phyloP scores from a whole-genome alignment of 1,284 basidiomycete genomes.

The Cryptococcus jaspeensis region DNA sequence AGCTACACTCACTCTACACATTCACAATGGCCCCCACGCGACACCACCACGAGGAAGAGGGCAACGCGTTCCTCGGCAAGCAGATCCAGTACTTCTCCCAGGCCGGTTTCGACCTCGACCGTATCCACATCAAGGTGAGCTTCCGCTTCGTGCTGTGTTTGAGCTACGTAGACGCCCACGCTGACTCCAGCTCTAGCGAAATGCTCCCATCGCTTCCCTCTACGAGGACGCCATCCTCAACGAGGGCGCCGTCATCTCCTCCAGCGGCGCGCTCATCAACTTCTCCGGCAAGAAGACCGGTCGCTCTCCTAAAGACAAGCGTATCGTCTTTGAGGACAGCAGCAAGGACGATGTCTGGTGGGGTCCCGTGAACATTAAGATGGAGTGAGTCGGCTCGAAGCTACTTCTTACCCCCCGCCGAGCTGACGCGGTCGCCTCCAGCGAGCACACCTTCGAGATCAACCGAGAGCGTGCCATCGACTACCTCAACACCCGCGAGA shows the following conservation, averaged over 20 bases:
- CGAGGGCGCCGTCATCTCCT: conserved; percentile 96
- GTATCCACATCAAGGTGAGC: conserved; percentile 53
- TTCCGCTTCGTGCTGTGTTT: not conserved
- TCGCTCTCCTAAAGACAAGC: conserved; percentile 98
- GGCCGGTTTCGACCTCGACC: conserved; percentile 92
- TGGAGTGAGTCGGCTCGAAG: conserved; percentile 81
- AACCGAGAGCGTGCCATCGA: conserved; percentile 99
- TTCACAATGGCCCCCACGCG: conserved; percentile 28
- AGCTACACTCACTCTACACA: not conserved
- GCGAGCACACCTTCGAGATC: conserved; percentile 95
- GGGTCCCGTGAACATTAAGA: conserved; percentile 99
- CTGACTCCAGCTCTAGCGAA: conserved; percentile 68
- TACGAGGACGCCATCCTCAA: conserved; percentile 99
- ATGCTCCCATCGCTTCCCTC: conserved; percentile 88
- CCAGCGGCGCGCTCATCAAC: conserved; percentile 96
- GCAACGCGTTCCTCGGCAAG: conserved; percentile 67
- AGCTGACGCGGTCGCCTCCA: conserved; percentile 43
- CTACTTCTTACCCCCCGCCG: too few relatives aligned
- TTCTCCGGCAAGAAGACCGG: conserved; percentile 99
- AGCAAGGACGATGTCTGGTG: conserved; percentile 99
- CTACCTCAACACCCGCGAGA: conserved; percentile 97
- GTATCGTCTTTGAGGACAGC: conserved; percentile 97
- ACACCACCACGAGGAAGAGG: conserved; percentile 40
- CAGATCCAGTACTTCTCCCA: conserved; percentile 98
- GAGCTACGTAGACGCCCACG: not conserved